These are phyloP conservation scores for Coemansia sp. DNA, from an alignment of 192 early-diverging fungal species.

Conservation along the genomic window DNA sequence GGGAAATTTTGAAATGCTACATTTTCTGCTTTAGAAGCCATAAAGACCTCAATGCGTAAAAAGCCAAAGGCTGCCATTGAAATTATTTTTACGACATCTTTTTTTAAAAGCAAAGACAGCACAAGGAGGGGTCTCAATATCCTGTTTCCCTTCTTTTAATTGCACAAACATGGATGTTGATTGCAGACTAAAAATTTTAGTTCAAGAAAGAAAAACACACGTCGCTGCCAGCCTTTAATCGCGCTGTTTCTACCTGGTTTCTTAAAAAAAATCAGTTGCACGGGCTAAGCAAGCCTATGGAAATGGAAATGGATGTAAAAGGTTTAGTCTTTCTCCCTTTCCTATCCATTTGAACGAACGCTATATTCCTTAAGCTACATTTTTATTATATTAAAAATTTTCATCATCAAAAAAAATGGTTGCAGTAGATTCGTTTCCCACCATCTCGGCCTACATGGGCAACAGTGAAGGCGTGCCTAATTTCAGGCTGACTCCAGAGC, in stretches of 20 bases:
- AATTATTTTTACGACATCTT: background rate
- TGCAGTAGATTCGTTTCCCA: background rate
- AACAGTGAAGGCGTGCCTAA: background rate
- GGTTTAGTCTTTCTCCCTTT: too few relatives aligned
- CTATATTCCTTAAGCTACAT: too few relatives aligned
- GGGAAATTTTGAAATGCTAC: too few relatives aligned
- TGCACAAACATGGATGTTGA: background rate
- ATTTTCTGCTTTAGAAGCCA: too few relatives aligned
- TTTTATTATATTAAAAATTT: too few relatives aligned
- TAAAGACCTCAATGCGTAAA: background rate
- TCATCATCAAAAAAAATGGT: background rate
- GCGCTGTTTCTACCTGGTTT: too few relatives aligned
- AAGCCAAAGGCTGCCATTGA: background rate
- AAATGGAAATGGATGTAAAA: too few relatives aligned
- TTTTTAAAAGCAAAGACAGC: background rate
- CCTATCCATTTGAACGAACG: too few relatives aligned
- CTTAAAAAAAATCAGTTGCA: too few relatives aligned
- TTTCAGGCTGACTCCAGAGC: background rate
- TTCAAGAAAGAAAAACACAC: too few relatives aligned
- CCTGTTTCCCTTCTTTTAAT: background rate
- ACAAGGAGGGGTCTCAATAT: background rate
- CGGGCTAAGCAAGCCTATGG: too few relatives aligned
- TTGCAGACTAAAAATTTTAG: background rate
- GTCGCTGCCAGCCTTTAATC: too few relatives aligned
- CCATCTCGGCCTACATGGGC: background rate